Conservation (phyloP, 768 basidiomycete species). For the Dacryopinax spathularia region DNA sequence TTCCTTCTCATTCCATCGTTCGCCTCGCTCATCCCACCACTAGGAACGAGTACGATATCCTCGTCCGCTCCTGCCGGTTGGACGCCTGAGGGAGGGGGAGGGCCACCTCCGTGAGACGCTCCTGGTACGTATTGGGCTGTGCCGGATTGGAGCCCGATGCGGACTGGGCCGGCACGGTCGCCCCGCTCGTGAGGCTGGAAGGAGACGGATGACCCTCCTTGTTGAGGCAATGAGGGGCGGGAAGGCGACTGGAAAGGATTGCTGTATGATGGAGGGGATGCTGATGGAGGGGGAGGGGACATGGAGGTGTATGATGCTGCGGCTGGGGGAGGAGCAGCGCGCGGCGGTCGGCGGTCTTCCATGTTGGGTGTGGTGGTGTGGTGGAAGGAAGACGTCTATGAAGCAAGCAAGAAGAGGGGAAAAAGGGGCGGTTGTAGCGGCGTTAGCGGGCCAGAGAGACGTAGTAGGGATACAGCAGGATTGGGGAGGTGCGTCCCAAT, state of each 20-base stretch:
- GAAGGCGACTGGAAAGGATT: not conserved
- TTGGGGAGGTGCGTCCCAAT: not conserved
- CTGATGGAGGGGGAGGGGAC: not conserved
- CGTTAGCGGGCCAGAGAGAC: not conserved
- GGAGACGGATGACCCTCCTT: conserved; percentile 31
- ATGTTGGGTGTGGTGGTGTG: not conserved
- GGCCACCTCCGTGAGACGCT: not conserved
- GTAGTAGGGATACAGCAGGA: not conserved
- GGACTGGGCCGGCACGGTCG: conserved; percentile 46
- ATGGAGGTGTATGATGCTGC: not conserved
- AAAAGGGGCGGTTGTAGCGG: not conserved
- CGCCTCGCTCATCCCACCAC: not conserved
- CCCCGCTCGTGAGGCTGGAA: conserved; percentile 59
- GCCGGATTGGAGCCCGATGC: conserved; percentile 19
- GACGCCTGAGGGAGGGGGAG: not conserved
- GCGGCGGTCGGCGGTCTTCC: not conserved
- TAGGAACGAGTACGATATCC: not conserved
- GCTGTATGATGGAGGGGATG: not conserved
- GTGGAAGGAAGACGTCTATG: not conserved
- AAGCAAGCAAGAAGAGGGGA: not conserved
- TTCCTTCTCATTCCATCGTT: conserved; percentile 39
- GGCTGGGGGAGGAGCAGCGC: not conserved
- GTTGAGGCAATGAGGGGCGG: conserved; percentile 4
- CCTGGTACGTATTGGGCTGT: not conserved
- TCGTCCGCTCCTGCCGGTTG: not conserved